Percentiles rank a stretch among this genome's conserved stretches.
Conservation (phyloP, 2,329 filamentous ascomycete genomes). For the Botrytis medusae region DNA sequence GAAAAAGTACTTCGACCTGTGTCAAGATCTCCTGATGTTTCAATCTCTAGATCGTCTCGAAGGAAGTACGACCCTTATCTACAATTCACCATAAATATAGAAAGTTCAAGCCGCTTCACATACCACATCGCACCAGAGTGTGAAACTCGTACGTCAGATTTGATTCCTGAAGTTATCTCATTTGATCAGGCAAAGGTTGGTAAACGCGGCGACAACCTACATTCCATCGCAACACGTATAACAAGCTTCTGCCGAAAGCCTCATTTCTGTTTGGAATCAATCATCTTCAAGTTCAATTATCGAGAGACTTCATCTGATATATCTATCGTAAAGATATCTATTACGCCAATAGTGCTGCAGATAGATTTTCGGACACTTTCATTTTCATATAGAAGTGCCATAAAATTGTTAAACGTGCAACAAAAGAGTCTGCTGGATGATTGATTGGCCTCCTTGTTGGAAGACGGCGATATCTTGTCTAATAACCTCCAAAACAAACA, state of each 20-base stretch:
- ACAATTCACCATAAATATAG: not conserved
- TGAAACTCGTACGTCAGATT: not conserved
- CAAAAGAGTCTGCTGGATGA: not conserved
- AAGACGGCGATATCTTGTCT: not conserved
- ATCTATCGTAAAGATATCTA: not conserved
- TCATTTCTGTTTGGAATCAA: not conserved
- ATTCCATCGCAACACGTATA: not conserved
- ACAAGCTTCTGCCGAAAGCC: too few species aligned
- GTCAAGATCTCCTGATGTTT: not conserved
- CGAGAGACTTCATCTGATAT: not conserved
- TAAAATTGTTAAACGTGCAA: not conserved
- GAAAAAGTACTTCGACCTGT: not conserved
- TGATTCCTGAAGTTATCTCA: not conserved
- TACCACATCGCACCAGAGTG: not conserved
- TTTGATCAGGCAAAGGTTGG: not conserved
- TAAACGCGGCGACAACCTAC: not conserved
- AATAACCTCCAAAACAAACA: not conserved
- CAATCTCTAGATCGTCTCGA: not conserved
- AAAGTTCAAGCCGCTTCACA: not conserved
- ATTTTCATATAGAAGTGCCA: not conserved
- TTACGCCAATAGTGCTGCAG: not conserved
- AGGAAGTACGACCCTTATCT: not conserved
- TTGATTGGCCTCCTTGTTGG: not conserved
- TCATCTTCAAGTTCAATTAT: not conserved
- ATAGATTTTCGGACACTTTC: not conserved